These are phyloP conservation scores for Tetracentron sinense DNA, from an alignment of 164 flowering plant species.

Conservation along the genomic window DNA sequence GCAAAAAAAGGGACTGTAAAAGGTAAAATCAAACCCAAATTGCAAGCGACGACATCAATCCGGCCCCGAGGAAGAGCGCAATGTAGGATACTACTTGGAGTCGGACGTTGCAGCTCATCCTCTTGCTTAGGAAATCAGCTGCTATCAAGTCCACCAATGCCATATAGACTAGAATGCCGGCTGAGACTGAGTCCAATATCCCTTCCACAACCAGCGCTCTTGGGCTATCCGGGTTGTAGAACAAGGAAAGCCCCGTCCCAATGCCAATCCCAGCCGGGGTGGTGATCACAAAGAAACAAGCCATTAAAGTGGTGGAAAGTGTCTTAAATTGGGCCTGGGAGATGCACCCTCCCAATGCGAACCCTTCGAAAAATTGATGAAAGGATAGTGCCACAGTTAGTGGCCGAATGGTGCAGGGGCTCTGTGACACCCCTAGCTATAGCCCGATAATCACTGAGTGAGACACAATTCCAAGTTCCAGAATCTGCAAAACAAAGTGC, in stretches of 20 bases:
- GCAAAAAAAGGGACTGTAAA: too few species aligned
- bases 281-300: constrained; percentile 80
- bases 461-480: constrained; percentile 92
- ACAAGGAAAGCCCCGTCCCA: constrained; percentile 60
- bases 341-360: constrained; percentile 94
- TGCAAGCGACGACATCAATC: constrained; percentile 74
- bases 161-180: constrained; percentile 91
- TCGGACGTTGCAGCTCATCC: constrained; percentile 77
- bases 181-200: constrained; percentile 66
- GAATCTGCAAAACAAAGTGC: constrained; percentile 61
- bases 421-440: constrained; percentile 84
- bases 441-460: constrained; percentile 90
- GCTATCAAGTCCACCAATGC: constrained; percentile 91
- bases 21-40: constrained; percentile 63
- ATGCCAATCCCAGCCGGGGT: constrained; percentile 68
- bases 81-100: constrained; percentile 73
- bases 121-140: constrained; percentile 88
- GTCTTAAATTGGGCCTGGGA: constrained; percentile 71
- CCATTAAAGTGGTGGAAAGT: constrained; percentile 63
- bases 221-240: constrained; percentile 64
- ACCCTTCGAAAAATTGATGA: constrained; percentile 98
- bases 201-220: constrained; percentile 75
- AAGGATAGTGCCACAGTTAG: constrained; percentile 79
- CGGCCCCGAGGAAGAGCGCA: constrained; percentile 74
- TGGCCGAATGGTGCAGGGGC: constrained; percentile 86